phyloP scores from a whole-genome alignment of 495 filamentous ascomycete species.

The Achaetomiella virescens region DNA sequence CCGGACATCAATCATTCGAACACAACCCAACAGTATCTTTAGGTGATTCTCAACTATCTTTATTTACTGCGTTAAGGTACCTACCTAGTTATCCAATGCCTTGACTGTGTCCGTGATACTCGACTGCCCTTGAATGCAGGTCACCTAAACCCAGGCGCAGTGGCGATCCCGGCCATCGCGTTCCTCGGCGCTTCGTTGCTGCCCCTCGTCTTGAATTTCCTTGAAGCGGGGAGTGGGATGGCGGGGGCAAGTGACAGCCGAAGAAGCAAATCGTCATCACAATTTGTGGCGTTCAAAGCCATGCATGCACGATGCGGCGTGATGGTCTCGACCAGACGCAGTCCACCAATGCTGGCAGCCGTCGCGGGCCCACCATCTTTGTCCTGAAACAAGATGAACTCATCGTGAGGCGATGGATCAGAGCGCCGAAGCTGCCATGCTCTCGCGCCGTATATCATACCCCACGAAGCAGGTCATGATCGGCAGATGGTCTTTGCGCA shows the following conservation, averaged over 20 bases:
- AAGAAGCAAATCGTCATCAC: background rate
- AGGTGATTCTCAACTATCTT: too few relatives aligned
- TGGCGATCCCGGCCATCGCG: too few relatives aligned
- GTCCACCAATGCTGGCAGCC: background rate
- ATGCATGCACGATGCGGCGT: background rate
- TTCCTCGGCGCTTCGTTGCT: slow-evolving; percentile 8
- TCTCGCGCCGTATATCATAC: too few relatives aligned
- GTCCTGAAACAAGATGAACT: slow-evolving; percentile 1
- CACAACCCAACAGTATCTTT: too few relatives aligned
- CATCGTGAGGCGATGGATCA: background rate
- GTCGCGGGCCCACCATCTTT: background rate
- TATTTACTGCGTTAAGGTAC: too few relatives aligned
- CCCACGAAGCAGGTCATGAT: too few relatives aligned
- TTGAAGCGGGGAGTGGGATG: background rate
- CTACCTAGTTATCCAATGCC: too few relatives aligned
- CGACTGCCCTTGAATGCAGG: background rate
- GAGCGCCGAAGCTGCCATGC: too few relatives aligned
- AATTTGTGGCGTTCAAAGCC: background rate
- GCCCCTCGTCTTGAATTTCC: background rate
- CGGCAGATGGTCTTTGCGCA: too few relatives aligned
- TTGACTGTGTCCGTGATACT: too few relatives aligned
- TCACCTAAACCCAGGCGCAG: too few relatives aligned
- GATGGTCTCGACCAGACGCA: background rate
- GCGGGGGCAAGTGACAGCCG: background rate
- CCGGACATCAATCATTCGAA: too few relatives aligned